Conservation (phyloP, 768 basidiomycete genomes). For the Leccinellum rugosiceps region DNA sequence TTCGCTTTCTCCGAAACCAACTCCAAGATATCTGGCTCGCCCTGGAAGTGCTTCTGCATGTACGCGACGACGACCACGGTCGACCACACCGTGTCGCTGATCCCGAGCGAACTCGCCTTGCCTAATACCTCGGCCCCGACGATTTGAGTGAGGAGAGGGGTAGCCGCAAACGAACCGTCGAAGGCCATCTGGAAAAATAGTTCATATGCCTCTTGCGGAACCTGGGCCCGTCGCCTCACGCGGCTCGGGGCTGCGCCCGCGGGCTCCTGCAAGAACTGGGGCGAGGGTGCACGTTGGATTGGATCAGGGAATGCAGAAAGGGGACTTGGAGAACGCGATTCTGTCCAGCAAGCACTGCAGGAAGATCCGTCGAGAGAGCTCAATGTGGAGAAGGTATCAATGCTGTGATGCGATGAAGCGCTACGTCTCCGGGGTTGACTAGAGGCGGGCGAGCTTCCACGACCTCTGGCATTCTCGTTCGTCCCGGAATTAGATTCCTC, state of each 20-base stretch:
- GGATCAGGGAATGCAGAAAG: conserved; percentile 25
- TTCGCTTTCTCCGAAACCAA: conserved; percentile 40
- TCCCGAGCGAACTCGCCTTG: conserved; percentile 29
- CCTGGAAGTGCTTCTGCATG: conserved; percentile 35
- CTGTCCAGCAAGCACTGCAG: conserved; percentile 35
- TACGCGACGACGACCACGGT: conserved; percentile 48
- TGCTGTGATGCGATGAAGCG: conserved; percentile 27
- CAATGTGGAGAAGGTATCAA: conserved; percentile 41
- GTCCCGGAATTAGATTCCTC: conserved; percentile 14
- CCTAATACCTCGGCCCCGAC: conserved; percentile 35
- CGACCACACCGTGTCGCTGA: conserved; percentile 43
- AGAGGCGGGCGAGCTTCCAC: neutral
- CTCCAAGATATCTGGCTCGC: conserved; percentile 40
- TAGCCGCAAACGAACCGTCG: conserved; percentile 48
- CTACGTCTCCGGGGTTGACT: conserved; percentile 5
- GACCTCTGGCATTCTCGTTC: conserved; percentile 1
- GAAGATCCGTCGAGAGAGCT: conserved; percentile 44
- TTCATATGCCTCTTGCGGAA: conserved; percentile 30
- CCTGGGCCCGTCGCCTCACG: neutral
- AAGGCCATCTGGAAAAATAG: conserved; percentile 40
- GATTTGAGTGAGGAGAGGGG: conserved; percentile 31
- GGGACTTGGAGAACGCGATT: conserved; percentile 22
- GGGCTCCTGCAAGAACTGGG: conserved; percentile 18
- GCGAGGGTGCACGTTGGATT: conserved; percentile 32
- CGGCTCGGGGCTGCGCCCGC: neutral